phyloP scores from a whole-genome alignment of 2,329 filamentous ascomycete species.

The Pseudogymnoascus sp. region DNA sequence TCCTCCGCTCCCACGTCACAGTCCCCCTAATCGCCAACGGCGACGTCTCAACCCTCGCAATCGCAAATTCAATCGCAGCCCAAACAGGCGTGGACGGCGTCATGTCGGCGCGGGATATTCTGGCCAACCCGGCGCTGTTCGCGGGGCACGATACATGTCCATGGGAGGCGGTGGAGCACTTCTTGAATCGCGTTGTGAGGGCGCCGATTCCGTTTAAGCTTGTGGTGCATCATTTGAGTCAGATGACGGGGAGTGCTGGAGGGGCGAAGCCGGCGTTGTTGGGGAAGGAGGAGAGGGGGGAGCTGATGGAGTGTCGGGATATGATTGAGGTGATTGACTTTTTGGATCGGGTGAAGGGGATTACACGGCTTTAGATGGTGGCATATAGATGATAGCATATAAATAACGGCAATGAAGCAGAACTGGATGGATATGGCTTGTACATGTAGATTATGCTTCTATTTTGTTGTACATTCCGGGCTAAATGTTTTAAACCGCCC shows the following conservation, averaged over 20 bases:
- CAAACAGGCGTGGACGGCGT: conserved; percentile 45
- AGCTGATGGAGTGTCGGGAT: conserved; percentile 40
- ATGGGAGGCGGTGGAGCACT: conserved; percentile 53
- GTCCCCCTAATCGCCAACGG: conserved; percentile 61
- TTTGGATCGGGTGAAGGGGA: conserved; percentile 41
- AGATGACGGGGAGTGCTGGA: conserved; percentile 50
- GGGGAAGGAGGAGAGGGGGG: conserved; percentile 45
- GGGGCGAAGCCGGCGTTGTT: conserved; percentile 25
- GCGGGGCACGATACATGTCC: conserved; percentile 46
- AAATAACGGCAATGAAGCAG: neutral
- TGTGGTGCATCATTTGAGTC: conserved; percentile 54
- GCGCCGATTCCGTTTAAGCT: conserved; percentile 55
- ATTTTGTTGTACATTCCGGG: conserved; percentile 6
- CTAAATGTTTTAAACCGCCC: neutral
- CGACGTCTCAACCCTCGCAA: conserved; percentile 51
- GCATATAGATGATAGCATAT: neutral
- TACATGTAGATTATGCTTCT: conserved; percentile 1
- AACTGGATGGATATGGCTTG: neutral
- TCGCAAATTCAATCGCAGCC: conserved; percentile 28
- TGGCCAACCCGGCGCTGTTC: conserved; percentile 60
- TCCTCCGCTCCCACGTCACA: conserved; percentile 34
- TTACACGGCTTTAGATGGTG: conserved; percentile 3
- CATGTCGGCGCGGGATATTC: conserved; percentile 61
- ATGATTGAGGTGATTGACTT: conserved; percentile 54
- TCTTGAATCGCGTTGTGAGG: conserved; percentile 49